Base-by-base conservation (phyloP, 2,329 filamentous ascomycete species). In the Pseudopyrenochaeta lycopersici region DNA sequence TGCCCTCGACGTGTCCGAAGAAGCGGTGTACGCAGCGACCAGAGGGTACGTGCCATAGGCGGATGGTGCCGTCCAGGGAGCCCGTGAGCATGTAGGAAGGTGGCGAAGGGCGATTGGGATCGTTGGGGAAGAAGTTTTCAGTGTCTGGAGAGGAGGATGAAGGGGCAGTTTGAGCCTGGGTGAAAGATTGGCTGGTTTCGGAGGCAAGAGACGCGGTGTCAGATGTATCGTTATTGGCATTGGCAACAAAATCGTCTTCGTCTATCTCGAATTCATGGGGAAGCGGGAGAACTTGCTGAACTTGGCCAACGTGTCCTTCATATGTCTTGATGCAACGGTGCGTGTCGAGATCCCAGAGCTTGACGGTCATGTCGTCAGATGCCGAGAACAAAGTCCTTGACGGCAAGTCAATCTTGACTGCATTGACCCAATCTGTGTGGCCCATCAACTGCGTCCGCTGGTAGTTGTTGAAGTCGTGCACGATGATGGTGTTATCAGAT, bases 1-100 rank as follows among this genome's bases (percentile, higher is more conserved):
- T 90, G 29, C 95, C 95, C 75, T 99, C 95, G 18, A 99, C 85
- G 69, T 99, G 95, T 0, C 95, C 95, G 72, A 98, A 99, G 81
- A 97, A 96, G 29, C 92, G 96, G 57, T 92, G 90, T 30, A 97
- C 83, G 67, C 91, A 97, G 59, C 87, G 86, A 32, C 91, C 92
- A 0, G 90, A 90, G 4, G 85, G 85, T 1, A 92, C 90, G 72
- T 97, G 92, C 94, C 95, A 99, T 17, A 98, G 84, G 10, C 94
- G 89, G 58, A 98, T 91, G 0, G 92, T 97, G 52, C 89, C 90
- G 75, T 99, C 95, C 15, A 99, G 84, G 0, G 92, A 92, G 45
- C 91, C 93, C 0, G 93, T 97, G 41, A 98, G 84, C 82, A 99
- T 97, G 77, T 97, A 98, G 4, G 89, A 86, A 0, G 92, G 91